phyloP scores from a whole-genome alignment of 1,284 basidiomycete species.

The Exobasidium rhododendri region DNA sequence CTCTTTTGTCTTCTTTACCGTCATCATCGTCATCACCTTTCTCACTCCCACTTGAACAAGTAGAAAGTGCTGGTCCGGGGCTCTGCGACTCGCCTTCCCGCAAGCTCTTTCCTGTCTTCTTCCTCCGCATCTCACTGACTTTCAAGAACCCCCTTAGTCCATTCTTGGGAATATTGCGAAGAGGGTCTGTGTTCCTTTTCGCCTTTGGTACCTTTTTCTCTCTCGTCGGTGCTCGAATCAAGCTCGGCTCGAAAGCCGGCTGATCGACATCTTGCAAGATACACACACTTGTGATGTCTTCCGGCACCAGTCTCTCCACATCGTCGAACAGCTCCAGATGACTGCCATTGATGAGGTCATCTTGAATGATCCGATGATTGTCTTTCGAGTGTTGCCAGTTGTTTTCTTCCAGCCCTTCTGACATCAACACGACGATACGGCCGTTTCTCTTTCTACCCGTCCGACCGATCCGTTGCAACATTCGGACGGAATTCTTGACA shows the following conservation, averaged over 20 bases:
- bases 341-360: constrained; percentile 77
- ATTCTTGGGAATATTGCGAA: constrained; percentile 39
- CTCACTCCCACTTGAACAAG: background rate
- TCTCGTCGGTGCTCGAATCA: constrained; percentile 15
- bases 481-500: constrained; percentile 91
- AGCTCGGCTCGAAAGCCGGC: constrained; percentile 49
- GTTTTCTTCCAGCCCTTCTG: constrained; percentile 82
- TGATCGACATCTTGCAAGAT: constrained; percentile 70
- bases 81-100: background rate
- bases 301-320: constrained; percentile 79
- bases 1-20: background rate
- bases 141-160: constrained; percentile 35
- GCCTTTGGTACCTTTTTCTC: constrained; percentile 24
- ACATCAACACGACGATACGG: constrained; percentile 84
- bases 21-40: background rate
- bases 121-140: constrained; percentile 34
- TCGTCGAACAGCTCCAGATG: constrained; percentile 88
- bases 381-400: constrained; percentile 89
- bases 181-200: constrained; percentile 40
- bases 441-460: constrained; percentile 92
- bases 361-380: constrained; percentile 84
- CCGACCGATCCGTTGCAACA: constrained; percentile 93
- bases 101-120: constrained; percentile 9
- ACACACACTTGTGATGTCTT: constrained; percentile 70
- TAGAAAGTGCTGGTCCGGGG: background rate